These are phyloP conservation scores for Harringtonia aguacate DNA, from an alignment of 2,329 filamentous ascomycete species.

Conservation along the genomic window DNA sequence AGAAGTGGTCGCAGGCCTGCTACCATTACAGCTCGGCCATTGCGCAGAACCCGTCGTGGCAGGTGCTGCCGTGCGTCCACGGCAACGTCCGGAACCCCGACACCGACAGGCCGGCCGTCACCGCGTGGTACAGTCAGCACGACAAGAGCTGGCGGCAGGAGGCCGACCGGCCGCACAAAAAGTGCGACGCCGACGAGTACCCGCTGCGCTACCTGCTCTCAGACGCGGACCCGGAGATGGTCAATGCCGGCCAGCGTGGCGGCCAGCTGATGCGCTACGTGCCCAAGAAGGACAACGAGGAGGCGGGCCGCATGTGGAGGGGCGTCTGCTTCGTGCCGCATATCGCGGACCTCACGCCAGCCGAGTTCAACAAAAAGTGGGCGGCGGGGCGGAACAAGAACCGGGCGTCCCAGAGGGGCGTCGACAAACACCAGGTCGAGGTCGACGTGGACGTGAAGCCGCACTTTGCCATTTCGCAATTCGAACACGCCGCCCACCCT, in stretches of 20 bases:
- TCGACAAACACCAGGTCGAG: neutral
- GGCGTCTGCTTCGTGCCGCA: conserved; percentile 16
- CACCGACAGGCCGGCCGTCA: conserved; percentile 1
- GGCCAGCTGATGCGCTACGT: conserved; percentile 9
- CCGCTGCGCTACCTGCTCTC: conserved; percentile 9
- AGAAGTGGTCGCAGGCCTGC: conserved; percentile 13
- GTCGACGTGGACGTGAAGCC: conserved; percentile 5
- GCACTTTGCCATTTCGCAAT: conserved; percentile 6
- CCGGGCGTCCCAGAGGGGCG: neutral
- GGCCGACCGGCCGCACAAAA: neutral
- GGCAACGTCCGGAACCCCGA: neutral
- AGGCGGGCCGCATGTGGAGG: conserved; percentile 6
- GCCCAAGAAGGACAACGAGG: conserved; percentile 3
- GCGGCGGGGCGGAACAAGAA: neutral
- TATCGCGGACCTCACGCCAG: conserved; percentile 2
- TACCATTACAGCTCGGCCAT: conserved; percentile 16
- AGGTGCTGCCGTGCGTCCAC: conserved; percentile 7
- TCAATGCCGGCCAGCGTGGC: conserved; percentile 2
- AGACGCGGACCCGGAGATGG: conserved; percentile 15
- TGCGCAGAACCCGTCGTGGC: conserved; percentile 6
- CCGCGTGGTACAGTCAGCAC: conserved; percentile 2
- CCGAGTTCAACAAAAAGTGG: conserved; percentile 1
- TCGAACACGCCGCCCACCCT: neutral
- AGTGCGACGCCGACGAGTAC: conserved; percentile 9
- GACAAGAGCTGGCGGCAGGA: conserved; percentile 1